Evolutionary conservation across 495 filamentous ascomycete species (phyloP), one percentile per base, ranked within the genome.

Genomic region (Tetracladium marchalianum): DNA sequence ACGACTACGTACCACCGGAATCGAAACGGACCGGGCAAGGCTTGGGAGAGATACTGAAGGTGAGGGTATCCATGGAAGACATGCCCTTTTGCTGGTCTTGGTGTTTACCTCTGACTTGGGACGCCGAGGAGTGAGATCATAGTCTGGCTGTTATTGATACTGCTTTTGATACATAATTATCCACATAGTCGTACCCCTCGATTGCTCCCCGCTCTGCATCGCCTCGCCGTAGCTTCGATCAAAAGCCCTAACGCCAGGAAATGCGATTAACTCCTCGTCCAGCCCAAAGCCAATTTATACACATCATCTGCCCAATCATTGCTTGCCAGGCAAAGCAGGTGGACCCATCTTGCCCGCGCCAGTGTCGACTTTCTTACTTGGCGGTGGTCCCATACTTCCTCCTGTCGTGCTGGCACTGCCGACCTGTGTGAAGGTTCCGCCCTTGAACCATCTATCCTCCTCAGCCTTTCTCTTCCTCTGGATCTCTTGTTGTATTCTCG

Each of bases 361-460:
- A 13, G 51, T 54, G 47, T 58, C 55, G 31, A 53, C 36, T 35
- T 49, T 60, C 37, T 60, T 60, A 34, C 38, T 52, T 16, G 51
- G 54, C 4, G 56, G 56, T 18, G 47, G 54, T 0, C 59, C 49
- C 53, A 55, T 60, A 36, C 52, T 58, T 13, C 47, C 51, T 15
- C 15, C 16, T n/a, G 9, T 24, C 31, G 18, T 63, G 35, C 56
- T 62, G 42, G 64, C 67, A 35, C 72, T 68, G 12, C 85, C 84
- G 44, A 95, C 78, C 66, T 94, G 88, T 19, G 92, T 96, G 51
- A 98, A 98, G 4, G 89, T 92, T 2, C 92, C 93, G 17, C 87
- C 84, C 59, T 87, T 93, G 67, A 97, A 97, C 83, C 88, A 97
- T 35, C 87, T 71, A 61, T 97, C 90, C 58, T 93, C 87, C 52